Evolutionary conservation across 176 grass and related monocot genomes (phyloP).

Genomic region (Cenchrus fungigraminus): DNA sequence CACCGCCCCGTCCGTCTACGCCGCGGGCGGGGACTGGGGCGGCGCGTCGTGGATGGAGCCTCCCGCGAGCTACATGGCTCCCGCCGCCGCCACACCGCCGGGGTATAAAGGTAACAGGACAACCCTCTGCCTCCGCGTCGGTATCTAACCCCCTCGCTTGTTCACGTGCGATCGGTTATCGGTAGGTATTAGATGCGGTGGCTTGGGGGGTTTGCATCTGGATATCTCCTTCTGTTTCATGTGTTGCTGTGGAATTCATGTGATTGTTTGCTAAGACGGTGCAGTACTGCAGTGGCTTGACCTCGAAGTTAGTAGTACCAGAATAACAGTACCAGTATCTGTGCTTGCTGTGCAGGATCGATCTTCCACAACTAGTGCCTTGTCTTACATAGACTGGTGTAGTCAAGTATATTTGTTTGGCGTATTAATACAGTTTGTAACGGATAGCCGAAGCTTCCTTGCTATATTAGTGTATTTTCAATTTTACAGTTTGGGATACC

Average conservation of each 20-base stretch:
- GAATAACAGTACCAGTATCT: background rate
- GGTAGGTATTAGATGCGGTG: slow-evolving; percentile 6
- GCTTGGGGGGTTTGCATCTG: background rate
- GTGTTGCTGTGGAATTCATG: background rate
- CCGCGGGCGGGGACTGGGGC: slow-evolving; percentile 27
- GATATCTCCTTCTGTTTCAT: slow-evolving; percentile 16
- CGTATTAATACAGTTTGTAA: background rate
- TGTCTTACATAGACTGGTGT: background rate
- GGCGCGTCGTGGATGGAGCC: slow-evolving; percentile 63
- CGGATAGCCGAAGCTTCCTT: background rate
- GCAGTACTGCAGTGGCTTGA: background rate
- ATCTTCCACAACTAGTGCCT: background rate
- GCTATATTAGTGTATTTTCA: background rate
- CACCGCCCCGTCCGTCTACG: slow-evolving; percentile 50
- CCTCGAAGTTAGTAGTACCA: too few species aligned
- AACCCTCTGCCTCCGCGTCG: background rate
- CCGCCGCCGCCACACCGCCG: background rate
- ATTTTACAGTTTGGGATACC: background rate
- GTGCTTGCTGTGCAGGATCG: background rate
- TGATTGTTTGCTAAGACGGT: background rate
- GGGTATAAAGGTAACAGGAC: slow-evolving; percentile 20
- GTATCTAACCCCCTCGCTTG: background rate
- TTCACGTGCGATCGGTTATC: slow-evolving; percentile 15
- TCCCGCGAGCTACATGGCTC: slow-evolving; percentile 53
- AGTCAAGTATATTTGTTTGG: background rate